Evolutionary conservation across 176 grass and related monocot genomes (phyloP).

Genomic region (Phragmites australis): DNA sequence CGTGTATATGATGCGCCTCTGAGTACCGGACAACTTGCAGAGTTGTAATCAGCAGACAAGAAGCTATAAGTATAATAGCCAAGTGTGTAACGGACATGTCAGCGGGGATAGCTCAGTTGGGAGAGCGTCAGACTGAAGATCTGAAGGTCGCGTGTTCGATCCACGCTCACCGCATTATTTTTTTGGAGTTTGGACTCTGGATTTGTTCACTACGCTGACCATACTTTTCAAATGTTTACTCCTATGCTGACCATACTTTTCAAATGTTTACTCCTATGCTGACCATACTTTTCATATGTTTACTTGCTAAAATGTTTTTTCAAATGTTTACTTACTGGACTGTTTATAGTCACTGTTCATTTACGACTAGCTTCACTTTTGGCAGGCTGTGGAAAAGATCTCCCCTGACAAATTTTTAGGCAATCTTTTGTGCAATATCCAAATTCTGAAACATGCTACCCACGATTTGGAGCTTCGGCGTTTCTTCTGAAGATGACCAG

Average conservation of each 20-base stretch:
- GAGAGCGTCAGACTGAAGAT: conserved; percentile 99
- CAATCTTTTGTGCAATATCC: not conserved
- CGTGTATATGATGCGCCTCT: too few relatives aligned
- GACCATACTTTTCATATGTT: not conserved
- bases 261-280: not conserved
- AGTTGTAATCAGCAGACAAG: too few relatives aligned
- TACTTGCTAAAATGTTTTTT: not conserved
- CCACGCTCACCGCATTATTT: conserved; percentile 52
- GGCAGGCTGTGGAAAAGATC: not conserved
- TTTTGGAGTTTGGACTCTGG: not conserved
- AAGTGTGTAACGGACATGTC: rapidly evolving
- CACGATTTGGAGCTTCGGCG: not conserved
- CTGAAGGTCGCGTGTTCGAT: conserved; percentile 94
- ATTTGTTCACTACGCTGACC: not conserved
- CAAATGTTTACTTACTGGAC: not conserved
- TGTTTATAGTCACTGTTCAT: not conserved
- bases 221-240: too few relatives aligned
- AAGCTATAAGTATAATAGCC: too few relatives aligned
- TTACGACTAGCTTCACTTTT: not conserved
- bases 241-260: not conserved
- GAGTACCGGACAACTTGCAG: too few relatives aligned
- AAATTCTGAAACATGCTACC: not conserved
- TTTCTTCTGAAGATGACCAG: not conserved
- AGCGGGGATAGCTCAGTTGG: conserved; percentile 98
- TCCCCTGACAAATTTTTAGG: not conserved